Percentiles rank a stretch among this genome's conserved stretches.
Evolutionary conservation across 495 filamentous ascomycete genomes (phyloP).

Genomic region (Cercophora samala): DNA sequence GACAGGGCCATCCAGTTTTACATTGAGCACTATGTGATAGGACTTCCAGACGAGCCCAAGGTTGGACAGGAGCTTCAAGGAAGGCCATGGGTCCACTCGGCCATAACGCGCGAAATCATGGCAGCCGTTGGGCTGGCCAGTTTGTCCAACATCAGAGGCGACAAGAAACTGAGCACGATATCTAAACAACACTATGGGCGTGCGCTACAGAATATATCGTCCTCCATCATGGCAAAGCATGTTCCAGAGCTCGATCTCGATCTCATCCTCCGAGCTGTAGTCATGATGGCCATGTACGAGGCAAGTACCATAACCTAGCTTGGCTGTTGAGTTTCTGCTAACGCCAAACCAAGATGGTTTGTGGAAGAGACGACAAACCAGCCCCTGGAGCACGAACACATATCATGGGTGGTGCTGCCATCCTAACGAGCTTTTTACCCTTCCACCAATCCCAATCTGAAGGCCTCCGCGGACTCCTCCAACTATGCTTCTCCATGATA

Average conservation of each 20-base stretch:
- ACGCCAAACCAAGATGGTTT: conserved; percentile 19
- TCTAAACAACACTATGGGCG: conserved; percentile 44
- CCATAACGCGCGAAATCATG: conserved; percentile 39
- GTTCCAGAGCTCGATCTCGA: conserved; percentile 27
- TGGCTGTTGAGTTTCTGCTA: not conserved
- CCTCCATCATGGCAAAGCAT: conserved; percentile 28
- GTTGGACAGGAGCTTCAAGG: conserved; percentile 30
- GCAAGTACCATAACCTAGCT: conserved; percentile 24
- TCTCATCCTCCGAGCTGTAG: conserved; percentile 34
- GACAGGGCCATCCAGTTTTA: conserved; percentile 49
- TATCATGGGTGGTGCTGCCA: conserved; percentile 44
- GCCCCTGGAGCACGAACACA: conserved; percentile 37
- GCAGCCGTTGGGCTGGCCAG: conserved; percentile 46
- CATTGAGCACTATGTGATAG: conserved; percentile 45
- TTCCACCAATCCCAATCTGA: conserved; percentile 26
- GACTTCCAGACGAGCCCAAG: conserved; percentile 46
- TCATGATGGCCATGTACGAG: conserved; percentile 49
- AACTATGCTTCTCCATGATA: conserved; percentile 47
- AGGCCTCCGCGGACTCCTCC: conserved; percentile 37
- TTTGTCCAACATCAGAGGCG: conserved; percentile 43
- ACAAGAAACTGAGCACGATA: conserved; percentile 38
- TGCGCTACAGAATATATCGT: conserved; percentile 38
- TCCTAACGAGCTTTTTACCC: conserved; percentile 37
- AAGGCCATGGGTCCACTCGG: conserved; percentile 28
- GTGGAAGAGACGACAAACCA: conserved; percentile 27